These are phyloP conservation scores for Amylocarpus encephaloides DNA, from an alignment of 2,329 filamentous ascomycete species.

Conservation along the genomic window DNA sequence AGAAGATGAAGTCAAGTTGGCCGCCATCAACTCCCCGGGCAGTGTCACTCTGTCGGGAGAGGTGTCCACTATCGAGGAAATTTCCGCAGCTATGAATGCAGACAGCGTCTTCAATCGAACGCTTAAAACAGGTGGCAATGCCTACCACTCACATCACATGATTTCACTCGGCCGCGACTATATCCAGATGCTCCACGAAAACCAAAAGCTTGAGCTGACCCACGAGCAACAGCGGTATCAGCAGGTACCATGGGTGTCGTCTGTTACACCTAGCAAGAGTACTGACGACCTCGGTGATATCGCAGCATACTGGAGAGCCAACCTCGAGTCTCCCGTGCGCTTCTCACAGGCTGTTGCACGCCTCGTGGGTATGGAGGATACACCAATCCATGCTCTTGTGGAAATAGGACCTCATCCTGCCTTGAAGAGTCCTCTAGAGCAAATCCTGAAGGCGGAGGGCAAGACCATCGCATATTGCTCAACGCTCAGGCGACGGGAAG, in stretches of 20 bases:
- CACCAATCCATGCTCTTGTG: not conserved
- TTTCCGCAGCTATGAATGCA: slow-evolving; percentile 1
- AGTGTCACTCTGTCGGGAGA: slow-evolving; percentile 22
- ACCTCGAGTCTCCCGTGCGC: slow-evolving; percentile 4
- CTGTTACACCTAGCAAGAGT: not conserved
- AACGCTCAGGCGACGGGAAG: slow-evolving; percentile 2
- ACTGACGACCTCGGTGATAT: not conserved
- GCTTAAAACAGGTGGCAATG: slow-evolving; percentile 31
- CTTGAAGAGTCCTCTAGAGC: slow-evolving; percentile 1
- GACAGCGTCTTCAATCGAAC: slow-evolving; percentile 29
- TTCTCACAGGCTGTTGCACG: slow-evolving; percentile 4
- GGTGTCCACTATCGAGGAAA: not conserved
- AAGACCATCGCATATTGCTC: not conserved
- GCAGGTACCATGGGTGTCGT: not conserved
- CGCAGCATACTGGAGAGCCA: not conserved
- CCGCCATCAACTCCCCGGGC: slow-evolving; percentile 21
- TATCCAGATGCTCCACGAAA: not conserved
- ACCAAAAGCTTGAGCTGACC: not conserved
- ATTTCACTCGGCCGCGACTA: slow-evolving; percentile 21
- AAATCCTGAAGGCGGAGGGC: not conserved
- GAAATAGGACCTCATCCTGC: slow-evolving; percentile 12
- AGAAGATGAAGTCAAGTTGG: slow-evolving; percentile 21
- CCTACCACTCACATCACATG: slow-evolving; percentile 35
- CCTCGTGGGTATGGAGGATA: not conserved
- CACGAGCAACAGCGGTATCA: not conserved